Evolutionary conservation across 257 asterid species (phyloP).

Genomic region (Solanum phureja): DNA sequence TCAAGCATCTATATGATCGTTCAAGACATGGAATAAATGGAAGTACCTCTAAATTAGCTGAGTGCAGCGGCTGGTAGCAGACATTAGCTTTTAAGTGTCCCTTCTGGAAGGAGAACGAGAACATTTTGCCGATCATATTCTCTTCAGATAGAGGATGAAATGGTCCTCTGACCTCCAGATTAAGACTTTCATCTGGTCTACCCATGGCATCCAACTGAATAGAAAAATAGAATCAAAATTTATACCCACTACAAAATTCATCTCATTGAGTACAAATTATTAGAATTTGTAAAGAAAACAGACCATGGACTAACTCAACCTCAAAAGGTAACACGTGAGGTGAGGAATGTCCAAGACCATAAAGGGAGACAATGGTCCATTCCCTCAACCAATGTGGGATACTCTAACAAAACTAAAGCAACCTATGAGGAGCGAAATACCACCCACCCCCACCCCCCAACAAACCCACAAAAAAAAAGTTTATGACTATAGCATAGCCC

Average conservation of each 20-base stretch:
- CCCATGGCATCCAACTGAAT: conserved; percentile 95
- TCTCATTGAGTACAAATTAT: background rate
- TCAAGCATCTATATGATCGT: background rate
- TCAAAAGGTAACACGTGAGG: background rate
- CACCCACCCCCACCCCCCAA: background rate
- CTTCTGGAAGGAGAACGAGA: conserved; percentile 89
- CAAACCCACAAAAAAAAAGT: background rate
- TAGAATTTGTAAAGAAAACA: background rate
- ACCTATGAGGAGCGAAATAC: background rate
- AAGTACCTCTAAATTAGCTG: conserved; percentile 86
- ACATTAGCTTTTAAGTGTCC: conserved; percentile 90
- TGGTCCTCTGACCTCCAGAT: conserved; percentile 82
- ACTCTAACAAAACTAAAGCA: background rate
- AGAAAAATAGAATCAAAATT: conserved; percentile 7
- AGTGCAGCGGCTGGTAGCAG: conserved; percentile 73
- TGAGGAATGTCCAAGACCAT: background rate
- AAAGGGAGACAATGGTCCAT: background rate
- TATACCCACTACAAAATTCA: background rate
- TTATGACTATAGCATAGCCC: background rate
- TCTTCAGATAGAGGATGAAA: conserved; percentile 77
- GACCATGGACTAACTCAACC: background rate
- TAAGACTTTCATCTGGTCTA: conserved; percentile 93
- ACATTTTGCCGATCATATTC: conserved; percentile 56
- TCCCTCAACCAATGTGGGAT: background rate
- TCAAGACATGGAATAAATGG: background rate